phyloP scores from a whole-genome alignment of 495 filamentous ascomycete genomes.

The Rhypophila decipiens region DNA sequence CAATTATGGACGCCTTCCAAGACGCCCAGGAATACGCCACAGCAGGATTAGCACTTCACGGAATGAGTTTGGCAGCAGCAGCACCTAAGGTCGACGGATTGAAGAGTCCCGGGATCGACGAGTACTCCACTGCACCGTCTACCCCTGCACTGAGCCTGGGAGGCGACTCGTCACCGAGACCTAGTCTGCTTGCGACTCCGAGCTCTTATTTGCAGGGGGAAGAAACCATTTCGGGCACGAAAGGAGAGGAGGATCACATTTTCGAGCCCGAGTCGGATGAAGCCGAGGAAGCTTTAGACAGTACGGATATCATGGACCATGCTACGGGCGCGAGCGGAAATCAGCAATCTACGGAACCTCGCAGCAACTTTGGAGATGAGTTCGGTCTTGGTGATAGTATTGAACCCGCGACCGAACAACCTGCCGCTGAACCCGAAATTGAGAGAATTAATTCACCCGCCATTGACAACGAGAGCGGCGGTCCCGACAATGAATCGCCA shows the following conservation, averaged over 20 bases:
- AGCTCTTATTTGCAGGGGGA: slow-evolving; percentile 8
- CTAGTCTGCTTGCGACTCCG: slow-evolving; percentile 28
- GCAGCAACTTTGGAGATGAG: background rate
- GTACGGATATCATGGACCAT: no score
- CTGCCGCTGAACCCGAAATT: background rate
- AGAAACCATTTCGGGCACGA: slow-evolving; percentile 11
- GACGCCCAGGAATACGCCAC: slow-evolving; percentile 6
- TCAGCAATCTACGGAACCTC: background rate
- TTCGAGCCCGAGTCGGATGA: slow-evolving; percentile 10
- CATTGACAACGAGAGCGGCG: background rate
- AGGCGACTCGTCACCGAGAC: slow-evolving; percentile 27
- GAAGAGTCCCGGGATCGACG: slow-evolving; percentile 10
- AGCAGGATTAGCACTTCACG: background rate
- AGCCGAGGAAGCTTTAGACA: no score
- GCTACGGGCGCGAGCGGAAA: background rate
- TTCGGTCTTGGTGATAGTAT: background rate
- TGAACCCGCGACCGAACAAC: background rate
- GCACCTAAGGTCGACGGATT: slow-evolving; percentile 4
- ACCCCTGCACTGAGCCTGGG: slow-evolving; percentile 33
- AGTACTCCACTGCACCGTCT: slow-evolving; percentile 29
- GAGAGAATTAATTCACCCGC: background rate
- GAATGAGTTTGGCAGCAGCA: slow-evolving; percentile 1
- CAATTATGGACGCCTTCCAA: slow-evolving; percentile 14
- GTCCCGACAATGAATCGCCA: background rate
- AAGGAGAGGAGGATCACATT: slow-evolving; percentile 10